Percentiles rank a stretch among this genome's conserved stretches.
Evolutionary conservation across 495 filamentous ascomycete species (phyloP).

Genomic region (Penicillium fimorum): DNA sequence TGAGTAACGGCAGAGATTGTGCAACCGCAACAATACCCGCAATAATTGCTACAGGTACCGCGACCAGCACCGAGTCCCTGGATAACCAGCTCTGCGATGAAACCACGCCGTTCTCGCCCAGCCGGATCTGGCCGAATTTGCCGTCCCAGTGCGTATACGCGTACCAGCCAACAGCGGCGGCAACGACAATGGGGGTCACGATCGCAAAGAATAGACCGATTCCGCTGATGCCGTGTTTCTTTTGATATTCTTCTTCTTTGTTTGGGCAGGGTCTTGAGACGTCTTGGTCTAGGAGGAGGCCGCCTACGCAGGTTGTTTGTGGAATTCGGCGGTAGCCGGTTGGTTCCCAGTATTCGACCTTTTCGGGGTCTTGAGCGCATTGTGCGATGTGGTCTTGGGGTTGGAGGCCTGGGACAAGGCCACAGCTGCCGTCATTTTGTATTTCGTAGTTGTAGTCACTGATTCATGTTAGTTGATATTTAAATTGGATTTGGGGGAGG

Average conservation of each 20-base stretch:
- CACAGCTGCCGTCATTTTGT: conserved; percentile 70
- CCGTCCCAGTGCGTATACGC: conserved; percentile 82
- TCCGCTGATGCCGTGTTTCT: conserved; percentile 67
- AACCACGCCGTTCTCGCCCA: conserved; percentile 59
- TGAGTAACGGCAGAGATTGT: conserved; percentile 70
- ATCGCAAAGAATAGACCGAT: conserved; percentile 86
- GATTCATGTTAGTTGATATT: conserved; percentile 17
- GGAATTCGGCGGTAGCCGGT: conserved; percentile 92
- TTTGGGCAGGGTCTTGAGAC: conserved; percentile 62
- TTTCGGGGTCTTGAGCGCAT: conserved; percentile 66
- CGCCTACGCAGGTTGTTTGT: conserved; percentile 78
- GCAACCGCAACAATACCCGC: conserved; percentile 74
- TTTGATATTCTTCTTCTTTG: conserved; percentile 72
- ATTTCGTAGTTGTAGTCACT: conserved; percentile 95
- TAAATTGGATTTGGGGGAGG: neutral
- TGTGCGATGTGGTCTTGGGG: conserved; percentile 62
- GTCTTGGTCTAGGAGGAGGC: conserved; percentile 65
- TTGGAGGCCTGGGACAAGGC: conserved; percentile 65
- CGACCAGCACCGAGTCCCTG: conserved; percentile 66
- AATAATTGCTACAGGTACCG: conserved; percentile 74
- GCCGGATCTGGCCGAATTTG: conserved; percentile 86
- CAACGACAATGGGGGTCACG: conserved; percentile 65
- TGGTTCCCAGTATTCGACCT: conserved; percentile 71
- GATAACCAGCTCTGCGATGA: conserved; percentile 51
- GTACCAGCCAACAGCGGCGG: conserved; percentile 74